phyloP scores from a whole-genome alignment of 2,329 filamentous ascomycete species.

The Cladosporium sphaerospermum region DNA sequence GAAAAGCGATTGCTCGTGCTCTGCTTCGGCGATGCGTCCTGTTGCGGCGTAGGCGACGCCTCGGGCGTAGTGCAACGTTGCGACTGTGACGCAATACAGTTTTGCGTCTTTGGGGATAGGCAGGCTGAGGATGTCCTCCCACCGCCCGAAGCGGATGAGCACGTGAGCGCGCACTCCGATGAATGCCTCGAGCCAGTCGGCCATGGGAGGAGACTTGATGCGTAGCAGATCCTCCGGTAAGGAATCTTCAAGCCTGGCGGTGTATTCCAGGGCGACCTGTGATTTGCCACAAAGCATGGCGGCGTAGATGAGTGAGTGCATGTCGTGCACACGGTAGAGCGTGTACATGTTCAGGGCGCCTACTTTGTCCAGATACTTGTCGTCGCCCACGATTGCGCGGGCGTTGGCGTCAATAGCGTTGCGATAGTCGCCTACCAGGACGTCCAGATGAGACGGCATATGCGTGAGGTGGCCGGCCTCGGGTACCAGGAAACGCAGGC shows the following conservation, averaged over 20 bases:
- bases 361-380: conserved; percentile 54
- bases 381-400: conserved; percentile 61
- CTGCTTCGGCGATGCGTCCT: conserved; percentile 50
- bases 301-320: conserved; percentile 69
- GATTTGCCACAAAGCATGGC: conserved; percentile 71
- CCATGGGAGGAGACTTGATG: conserved; percentile 64
- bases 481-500: conserved; percentile 58
- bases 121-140: conserved; percentile 58
- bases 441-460: conserved; percentile 73
- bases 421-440: conserved; percentile 65
- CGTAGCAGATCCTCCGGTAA: conserved; percentile 59
- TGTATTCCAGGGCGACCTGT: conserved; percentile 55
- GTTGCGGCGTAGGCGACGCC: conserved; percentile 60
- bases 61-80: conserved; percentile 62
- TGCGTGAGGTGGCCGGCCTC: conserved; percentile 66
- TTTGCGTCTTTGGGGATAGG: conserved; percentile 50
- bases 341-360: conserved; percentile 68
- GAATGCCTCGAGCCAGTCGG: conserved; percentile 71
- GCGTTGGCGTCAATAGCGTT: conserved; percentile 61
- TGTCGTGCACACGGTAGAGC: conserved; percentile 67
- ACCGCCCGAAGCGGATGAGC: conserved; percentile 65
- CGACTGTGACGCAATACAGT: conserved; percentile 64
- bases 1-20: conserved; percentile 48
- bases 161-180: conserved; percentile 62
- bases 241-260: conserved; percentile 52